Base-by-base conservation (phyloP, 139 green algal species). In the Closterium sp. region DNA sequence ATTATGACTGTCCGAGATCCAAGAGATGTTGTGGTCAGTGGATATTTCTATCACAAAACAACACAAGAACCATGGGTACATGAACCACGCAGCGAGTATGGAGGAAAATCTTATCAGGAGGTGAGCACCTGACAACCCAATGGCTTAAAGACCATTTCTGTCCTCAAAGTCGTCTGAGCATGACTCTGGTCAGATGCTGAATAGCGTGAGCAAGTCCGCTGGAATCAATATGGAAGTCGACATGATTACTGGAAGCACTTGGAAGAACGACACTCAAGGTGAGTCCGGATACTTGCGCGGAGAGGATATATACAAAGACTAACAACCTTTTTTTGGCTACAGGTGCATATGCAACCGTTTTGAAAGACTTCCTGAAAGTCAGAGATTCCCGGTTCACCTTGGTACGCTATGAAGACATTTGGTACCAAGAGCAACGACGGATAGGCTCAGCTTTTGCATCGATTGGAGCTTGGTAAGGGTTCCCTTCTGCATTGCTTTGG, bases 41-140 rank as follows among this genome's bases (percentile, higher is more conserved):
- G 88, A 31, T 91, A 91, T 43, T 91, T 91, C 55, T 91, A 91
- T 16, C 88, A 91, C 64, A 85, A 87, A 23, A 91, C 30, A 32
- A 86, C 64, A 64, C 30, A 87, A 86, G 88, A 91, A 35, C 64
- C 64, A 28, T 91, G 88, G 88, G 64, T 91, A 8, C 64, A 87
- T 85, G 55, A 87, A n/a, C 88, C 88, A 36, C 30, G 88, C 25
- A 32, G 16, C 25, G 88, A 91, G 10, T 91, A 43, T 30, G 23
- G 85, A 30, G 88, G 88, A 19, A 91, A 86, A 86, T 64, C 28
- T 28, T 87, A 87, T 25, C 88, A 91, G 31, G 30, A 91, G 66
- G 88, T 91, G 21, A 90, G 35, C 25, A 85, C 16, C 28, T 43
- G 25, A 90, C 21, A 0, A 34, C 35, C 23, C 87, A 4, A 30